These are phyloP conservation scores for Chimonanthus salicifolius DNA, from an alignment of 164 flowering plant species.

Conservation along the genomic window DNA sequence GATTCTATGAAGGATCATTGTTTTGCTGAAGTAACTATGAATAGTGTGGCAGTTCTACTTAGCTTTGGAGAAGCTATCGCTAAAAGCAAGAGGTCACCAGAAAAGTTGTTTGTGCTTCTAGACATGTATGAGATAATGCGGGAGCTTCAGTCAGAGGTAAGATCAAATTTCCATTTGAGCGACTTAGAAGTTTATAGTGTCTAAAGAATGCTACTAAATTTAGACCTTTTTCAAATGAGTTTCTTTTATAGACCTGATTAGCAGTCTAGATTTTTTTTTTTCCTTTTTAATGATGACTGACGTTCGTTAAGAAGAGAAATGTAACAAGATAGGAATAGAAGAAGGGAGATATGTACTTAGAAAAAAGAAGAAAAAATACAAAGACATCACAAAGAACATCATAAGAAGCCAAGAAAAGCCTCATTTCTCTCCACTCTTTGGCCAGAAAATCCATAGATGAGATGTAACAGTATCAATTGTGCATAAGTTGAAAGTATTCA, in stretches of 20 bases:
- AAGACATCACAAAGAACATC: neutral
- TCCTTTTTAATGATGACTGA: neutral
- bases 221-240: too few species aligned
- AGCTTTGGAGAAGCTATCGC: conserved; percentile 99
- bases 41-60: conserved; percentile 73
- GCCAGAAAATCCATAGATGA: neutral
- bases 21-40: conserved; percentile 85
- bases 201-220: neutral
- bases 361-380: neutral
- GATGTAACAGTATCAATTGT: too few species aligned
- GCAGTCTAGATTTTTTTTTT: neutral
- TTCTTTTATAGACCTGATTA: neutral
- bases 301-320: too few species aligned
- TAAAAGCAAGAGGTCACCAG: conserved; percentile 96
- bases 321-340: neutral
- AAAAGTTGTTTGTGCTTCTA: conserved; percentile 87
- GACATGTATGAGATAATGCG: conserved; percentile 98
- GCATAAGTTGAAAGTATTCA: too few species aligned
- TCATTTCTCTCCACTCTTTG: neutral
- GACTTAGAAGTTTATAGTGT: neutral
- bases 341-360: neutral
- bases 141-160: conserved; percentile 88
- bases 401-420: neutral
- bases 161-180: neutral
- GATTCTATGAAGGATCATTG: conserved; percentile 64